A percentile compares a stretch with the other conserved stretches of the same genome.
phyloP scores from a whole-genome alignment of 2,329 filamentous ascomycete genomes.

The Chaetomiaceae sp. region DNA sequence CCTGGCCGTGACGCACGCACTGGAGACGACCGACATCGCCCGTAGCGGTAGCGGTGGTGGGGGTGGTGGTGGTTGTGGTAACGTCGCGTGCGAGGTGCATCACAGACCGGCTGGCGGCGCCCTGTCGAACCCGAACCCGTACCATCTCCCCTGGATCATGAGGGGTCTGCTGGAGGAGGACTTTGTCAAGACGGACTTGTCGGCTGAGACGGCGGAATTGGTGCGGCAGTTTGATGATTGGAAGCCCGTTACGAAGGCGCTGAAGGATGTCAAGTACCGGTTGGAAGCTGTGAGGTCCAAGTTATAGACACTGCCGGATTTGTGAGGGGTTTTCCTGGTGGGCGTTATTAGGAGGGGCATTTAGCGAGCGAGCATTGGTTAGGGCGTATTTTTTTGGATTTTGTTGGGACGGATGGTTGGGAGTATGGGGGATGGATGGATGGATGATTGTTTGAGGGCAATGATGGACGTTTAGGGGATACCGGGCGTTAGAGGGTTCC shows the following conservation, averaged over 20 bases:
- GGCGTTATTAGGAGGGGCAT: neutral
- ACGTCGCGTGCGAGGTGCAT: no score
- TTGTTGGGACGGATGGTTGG: neutral
- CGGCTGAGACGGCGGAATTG: slow-evolving; percentile 70
- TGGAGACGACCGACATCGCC: slow-evolving; percentile 61
- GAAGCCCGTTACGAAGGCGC: slow-evolving; percentile 82
- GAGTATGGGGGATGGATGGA: neutral
- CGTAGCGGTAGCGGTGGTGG: slow-evolving; percentile 28
- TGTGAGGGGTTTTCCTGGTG: no score
- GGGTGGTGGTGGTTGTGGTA: neutral
- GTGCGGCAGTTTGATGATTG: slow-evolving; percentile 89
- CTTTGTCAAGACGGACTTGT: slow-evolving; percentile 76
- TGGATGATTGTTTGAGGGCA: neutral
- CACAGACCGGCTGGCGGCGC: neutral
- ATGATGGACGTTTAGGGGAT: neutral
- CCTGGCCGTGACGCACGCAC: slow-evolving; percentile 65
- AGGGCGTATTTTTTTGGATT: no score
- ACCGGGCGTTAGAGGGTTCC: neutral
- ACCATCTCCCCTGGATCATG: slow-evolving; percentile 93
- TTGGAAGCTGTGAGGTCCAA: slow-evolving; percentile 88
- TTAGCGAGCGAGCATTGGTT: no score
- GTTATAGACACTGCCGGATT: slow-evolving; percentile 42
- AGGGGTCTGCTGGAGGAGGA: slow-evolving; percentile 88
- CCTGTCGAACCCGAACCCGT: slow-evolving; percentile 67
- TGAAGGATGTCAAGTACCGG: slow-evolving; percentile 94